Evolutionary conservation across 2,329 filamentous ascomycete species (phyloP).

Genomic region (Arthrobotrys musiformis): DNA sequence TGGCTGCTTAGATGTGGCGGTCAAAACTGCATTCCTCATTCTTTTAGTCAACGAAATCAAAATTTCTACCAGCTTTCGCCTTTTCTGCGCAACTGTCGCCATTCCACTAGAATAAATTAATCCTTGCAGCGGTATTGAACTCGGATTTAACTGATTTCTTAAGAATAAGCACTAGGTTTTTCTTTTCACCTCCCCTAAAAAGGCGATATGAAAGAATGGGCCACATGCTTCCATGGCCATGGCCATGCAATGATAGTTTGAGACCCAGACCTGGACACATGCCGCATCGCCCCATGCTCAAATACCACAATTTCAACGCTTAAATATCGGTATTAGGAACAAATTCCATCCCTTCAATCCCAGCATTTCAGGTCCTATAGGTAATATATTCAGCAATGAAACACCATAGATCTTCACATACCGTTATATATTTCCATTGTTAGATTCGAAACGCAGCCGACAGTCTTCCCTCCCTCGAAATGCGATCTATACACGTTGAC

Average conservation of each 20-base stretch:
- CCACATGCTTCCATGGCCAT: slow-evolving; percentile 25
- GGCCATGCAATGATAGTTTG: no score
- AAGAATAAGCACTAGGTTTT: not conserved
- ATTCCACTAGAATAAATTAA: not conserved
- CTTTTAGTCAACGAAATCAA: not conserved
- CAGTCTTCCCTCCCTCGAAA: not conserved
- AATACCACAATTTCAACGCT: slow-evolving; percentile 56
- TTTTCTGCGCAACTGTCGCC: not conserved
- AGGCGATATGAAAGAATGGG: slow-evolving; percentile 1
- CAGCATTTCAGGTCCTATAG: slow-evolving; percentile 31
- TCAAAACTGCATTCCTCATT: not conserved
- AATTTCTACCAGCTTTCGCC: not conserved
- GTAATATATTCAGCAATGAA: slow-evolving; percentile 43
- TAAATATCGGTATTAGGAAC: not conserved
- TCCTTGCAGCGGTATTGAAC: not conserved
- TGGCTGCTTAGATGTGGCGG: slow-evolving; percentile 3
- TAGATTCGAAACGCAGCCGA: not conserved
- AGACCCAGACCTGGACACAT: slow-evolving; percentile 8
- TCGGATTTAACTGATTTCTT: not conserved
- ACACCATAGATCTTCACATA: slow-evolving; percentile 37
- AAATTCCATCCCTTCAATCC: slow-evolving; percentile 43
- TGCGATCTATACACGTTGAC: slow-evolving; percentile 5
- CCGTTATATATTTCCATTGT: slow-evolving; percentile 24
- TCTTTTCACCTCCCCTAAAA: not conserved
- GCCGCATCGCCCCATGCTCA: slow-evolving; percentile 5